Conservation (phyloP, 1,284 basidiomycete genomes). For the Boletus semigastroideus region DNA sequence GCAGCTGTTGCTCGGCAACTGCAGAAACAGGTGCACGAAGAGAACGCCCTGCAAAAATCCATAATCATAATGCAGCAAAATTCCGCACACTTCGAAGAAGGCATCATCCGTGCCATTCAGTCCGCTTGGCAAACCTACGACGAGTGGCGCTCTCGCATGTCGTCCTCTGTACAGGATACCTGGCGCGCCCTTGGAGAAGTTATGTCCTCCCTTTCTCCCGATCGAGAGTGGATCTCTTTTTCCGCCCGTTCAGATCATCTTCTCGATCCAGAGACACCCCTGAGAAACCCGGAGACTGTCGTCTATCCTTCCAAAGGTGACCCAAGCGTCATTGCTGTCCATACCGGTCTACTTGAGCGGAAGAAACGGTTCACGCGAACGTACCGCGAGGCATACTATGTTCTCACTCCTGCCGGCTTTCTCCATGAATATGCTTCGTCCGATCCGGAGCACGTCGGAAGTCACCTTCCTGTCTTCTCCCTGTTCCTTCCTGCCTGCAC, state of each 20-base stretch:
- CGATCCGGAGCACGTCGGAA: conserved; percentile 62
- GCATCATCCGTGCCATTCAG: conserved; percentile 93
- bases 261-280: conserved; percentile 93
- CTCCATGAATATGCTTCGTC: conserved; percentile 88
- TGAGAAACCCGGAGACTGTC: conserved; percentile 60
- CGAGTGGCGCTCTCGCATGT: conserved; percentile 94
- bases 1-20: conserved; percentile 84
- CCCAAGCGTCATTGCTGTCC: conserved; percentile 84
- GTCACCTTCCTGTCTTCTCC: conserved; percentile 77
- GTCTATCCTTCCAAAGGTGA: conserved; percentile 91
- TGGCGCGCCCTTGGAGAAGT: conserved; percentile 76
- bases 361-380: conserved; percentile 96
- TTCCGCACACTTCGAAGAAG: conserved; percentile 96
- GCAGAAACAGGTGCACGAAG: conserved; percentile 92
- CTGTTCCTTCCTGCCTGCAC: conserved; percentile 96
- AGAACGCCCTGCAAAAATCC: conserved; percentile 98
- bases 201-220: conserved; percentile 86
- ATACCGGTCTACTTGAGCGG: conserved; percentile 90
- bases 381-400: conserved; percentile 89
- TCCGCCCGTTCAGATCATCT: conserved; percentile 94
- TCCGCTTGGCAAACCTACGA: conserved; percentile 97
- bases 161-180: conserved; percentile 75
- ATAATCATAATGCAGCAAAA: conserved; percentile 99
- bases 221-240: conserved; percentile 97
- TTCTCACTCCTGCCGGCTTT: conserved; percentile 95